Evolutionary conservation across 352 stramenopile genomes (phyloP).

Genomic region (Phytophthora kernoviae): DNA sequence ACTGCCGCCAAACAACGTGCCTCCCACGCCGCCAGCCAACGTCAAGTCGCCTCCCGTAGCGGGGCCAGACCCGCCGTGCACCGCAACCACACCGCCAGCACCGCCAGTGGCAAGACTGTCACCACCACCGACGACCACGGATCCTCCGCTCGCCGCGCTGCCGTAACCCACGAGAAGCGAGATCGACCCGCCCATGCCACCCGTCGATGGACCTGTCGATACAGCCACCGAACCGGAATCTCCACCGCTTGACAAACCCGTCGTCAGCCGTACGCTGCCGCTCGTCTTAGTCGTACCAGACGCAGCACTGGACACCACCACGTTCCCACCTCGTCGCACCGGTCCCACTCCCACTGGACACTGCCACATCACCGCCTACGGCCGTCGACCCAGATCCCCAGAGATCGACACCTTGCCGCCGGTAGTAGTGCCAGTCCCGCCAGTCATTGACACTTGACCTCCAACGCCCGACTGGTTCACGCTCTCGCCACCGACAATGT

Average conservation of each 20-base stretch:
- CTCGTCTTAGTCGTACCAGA: constrained; percentile 2
- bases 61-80: constrained; percentile 2
- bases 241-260: neutral
- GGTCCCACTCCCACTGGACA: constrained; percentile 1
- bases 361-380: neutral
- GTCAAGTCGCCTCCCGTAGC: neutral
- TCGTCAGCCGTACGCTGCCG: constrained; percentile 1
- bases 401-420: neutral
- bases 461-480: too few species aligned
- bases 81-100: constrained; percentile 1
- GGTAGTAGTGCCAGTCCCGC: neutral
- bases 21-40: neutral
- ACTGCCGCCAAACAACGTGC: constrained; percentile 4
- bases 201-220: constrained; percentile 1
- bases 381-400: neutral
- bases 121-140: neutral
- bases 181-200: constrained; percentile 11
- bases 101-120: neutral
- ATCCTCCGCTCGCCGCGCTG: neutral
- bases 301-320: constrained; percentile 4
- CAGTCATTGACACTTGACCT: neutral
- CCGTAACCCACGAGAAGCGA: constrained; percentile 6
- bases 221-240: constrained; percentile 4
- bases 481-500: too few species aligned
- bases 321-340: constrained; percentile 11